Conservation (phyloP, 2,329 filamentous ascomycete species). For the Calonectria ilicicola region DNA sequence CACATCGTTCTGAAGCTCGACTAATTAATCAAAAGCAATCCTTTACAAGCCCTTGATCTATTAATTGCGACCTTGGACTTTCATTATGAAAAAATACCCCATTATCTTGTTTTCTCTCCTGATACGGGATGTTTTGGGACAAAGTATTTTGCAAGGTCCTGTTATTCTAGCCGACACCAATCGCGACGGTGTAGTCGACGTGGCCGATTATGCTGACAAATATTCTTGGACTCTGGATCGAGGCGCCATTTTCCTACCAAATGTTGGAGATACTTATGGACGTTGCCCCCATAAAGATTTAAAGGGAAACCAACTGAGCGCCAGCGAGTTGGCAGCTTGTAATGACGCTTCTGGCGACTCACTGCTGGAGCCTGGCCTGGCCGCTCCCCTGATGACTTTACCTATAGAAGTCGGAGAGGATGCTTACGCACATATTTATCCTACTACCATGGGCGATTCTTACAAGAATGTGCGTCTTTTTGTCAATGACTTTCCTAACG, state of each 20-base stretch:
- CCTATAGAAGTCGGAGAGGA: conserved; percentile 37
- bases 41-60: neutral
- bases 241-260: conserved; percentile 33
- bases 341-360: conserved; percentile 51
- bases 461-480: conserved; percentile 46
- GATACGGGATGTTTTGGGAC: neutral
- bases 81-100: neutral
- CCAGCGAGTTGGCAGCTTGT: conserved; percentile 44
- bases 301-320: conserved; percentile 8
- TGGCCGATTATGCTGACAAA: conserved; percentile 16
- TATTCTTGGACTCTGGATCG: conserved; percentile 11
- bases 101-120: neutral
- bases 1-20: neutral
- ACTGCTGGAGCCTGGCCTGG: conserved; percentile 44
- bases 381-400: conserved; percentile 49
- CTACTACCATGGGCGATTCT: conserved; percentile 2
- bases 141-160: neutral
- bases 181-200: conserved; percentile 28
- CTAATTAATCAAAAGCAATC: neutral
- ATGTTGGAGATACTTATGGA: conserved; percentile 25
- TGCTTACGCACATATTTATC: conserved; percentile 32
- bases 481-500: conserved; percentile 20
- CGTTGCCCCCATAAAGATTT: conserved; percentile 17
- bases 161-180: conserved; percentile 31
- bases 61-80: neutral